Evolutionary conservation across 352 stramenopile genomes (phyloP).

Genomic region (Globisporangium alternatum): DNA sequence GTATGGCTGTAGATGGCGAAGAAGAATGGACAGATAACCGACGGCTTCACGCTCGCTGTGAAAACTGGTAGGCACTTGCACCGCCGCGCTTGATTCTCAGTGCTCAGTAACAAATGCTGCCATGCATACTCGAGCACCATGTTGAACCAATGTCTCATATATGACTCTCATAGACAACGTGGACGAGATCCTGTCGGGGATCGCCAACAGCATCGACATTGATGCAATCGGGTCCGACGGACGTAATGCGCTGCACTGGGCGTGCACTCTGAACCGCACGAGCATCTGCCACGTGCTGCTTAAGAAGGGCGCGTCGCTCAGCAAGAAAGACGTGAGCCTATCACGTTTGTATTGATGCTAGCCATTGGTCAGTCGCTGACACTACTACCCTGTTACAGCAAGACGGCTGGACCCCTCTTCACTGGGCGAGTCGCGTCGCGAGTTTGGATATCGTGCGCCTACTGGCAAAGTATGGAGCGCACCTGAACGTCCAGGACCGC

Average conservation of each 20-base stretch:
- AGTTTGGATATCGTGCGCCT: slow-evolving; percentile 73
- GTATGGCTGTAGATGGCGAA: slow-evolving; percentile 32
- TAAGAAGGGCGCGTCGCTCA: slow-evolving; percentile 75
- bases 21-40: slow-evolving; percentile 38
- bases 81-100: no score
- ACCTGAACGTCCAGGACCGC: slow-evolving; percentile 70
- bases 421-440: slow-evolving; percentile 77
- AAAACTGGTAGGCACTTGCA: slow-evolving; percentile 42
- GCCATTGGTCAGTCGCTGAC: background rate
- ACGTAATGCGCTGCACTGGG: slow-evolving; percentile 80
- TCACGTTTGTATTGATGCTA: background rate
- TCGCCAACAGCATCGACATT: slow-evolving; percentile 75
- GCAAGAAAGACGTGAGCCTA: slow-evolving; percentile 64
- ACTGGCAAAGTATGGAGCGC: slow-evolving; percentile 70
- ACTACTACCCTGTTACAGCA: slow-evolving; percentile 22
- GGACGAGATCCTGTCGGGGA: slow-evolving; percentile 62
- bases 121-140: no score
- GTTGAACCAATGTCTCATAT: background rate
- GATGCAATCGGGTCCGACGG: slow-evolving; percentile 70
- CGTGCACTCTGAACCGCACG: slow-evolving; percentile 67
- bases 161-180: slow-evolving; percentile 47
- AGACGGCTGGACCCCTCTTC: slow-evolving; percentile 73
- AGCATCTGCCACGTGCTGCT: slow-evolving; percentile 81
- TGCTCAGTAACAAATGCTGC: no score
- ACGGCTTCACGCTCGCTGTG: slow-evolving; percentile 68